Evolutionary conservation across 768 basidiomycete genomes (phyloP).

Genomic region (Clavulina sp.): DNA sequence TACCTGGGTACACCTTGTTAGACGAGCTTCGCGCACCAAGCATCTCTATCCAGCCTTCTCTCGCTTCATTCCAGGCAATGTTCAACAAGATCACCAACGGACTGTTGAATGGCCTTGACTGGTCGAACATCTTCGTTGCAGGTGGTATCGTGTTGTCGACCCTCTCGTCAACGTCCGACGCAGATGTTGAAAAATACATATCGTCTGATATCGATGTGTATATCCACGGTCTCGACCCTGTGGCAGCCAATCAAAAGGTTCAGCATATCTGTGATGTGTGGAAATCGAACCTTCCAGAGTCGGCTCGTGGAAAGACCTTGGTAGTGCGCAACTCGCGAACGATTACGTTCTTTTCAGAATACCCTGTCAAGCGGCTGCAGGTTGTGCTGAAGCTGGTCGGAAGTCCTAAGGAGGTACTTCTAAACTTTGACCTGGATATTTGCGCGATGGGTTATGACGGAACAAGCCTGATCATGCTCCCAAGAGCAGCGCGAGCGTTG

Average conservation of each 20-base stretch:
- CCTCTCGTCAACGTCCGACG: slow-evolving; percentile 5
- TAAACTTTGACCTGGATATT: slow-evolving; percentile 11
- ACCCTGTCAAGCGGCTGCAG: too few relatives aligned
- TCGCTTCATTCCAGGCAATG: neutral
- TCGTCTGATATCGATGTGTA: slow-evolving; percentile 11
- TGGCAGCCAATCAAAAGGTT: slow-evolving; percentile 5
- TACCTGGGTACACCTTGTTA: slow-evolving; percentile 2
- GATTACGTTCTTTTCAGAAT: slow-evolving; percentile 9
- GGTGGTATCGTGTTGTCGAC: slow-evolving; percentile 10
- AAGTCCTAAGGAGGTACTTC: slow-evolving; percentile 8
- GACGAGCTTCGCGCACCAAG: slow-evolving; percentile 3
- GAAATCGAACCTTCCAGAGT: slow-evolving; percentile 7
- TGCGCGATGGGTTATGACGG: slow-evolving; percentile 10
- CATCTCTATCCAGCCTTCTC: slow-evolving; percentile 4
- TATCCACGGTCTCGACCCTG: slow-evolving; percentile 7
- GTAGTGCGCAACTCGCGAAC: slow-evolving; percentile 11
- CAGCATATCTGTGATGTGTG: slow-evolving; percentile 7
- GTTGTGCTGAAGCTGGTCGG: slow-evolving; percentile 8
- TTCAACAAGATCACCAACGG: slow-evolving; percentile 6
- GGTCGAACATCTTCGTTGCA: slow-evolving; percentile 10
- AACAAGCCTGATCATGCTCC: slow-evolving; percentile 9
- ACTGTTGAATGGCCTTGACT: slow-evolving; percentile 8
- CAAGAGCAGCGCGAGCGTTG: slow-evolving; percentile 8
- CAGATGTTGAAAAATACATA: slow-evolving; percentile 3
- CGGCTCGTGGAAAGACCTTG: neutral